Evolutionary conservation across 768 basidiomycete species (phyloP), one percentile per base, ranked within the genome.

Genomic region (Suillus variegatus): DNA sequence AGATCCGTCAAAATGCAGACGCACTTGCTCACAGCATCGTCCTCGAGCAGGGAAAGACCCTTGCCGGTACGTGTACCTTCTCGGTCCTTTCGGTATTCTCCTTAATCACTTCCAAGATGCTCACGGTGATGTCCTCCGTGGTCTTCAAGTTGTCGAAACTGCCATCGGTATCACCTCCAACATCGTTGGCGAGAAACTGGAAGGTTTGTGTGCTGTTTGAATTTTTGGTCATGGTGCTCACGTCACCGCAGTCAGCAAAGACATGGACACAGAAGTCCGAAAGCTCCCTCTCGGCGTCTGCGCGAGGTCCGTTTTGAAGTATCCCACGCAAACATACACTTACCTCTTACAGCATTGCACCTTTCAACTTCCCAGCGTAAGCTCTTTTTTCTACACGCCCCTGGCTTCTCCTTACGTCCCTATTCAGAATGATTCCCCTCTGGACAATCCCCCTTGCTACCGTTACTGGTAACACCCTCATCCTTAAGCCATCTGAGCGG

Each of bases 401-500:
- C 35, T 13, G 43, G 12, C 56, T 70, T 40, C 70, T 57, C 41
- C 52, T 55, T 18, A 64, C 28, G 58, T 61, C 38, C 12, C 52
- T 13, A 49, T 25, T 25, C 67, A 93, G 91, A 6, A 97, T 97
- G 95, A 98, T 98, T 71, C 97, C 96, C 0, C 82, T 99, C 8
- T 99, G 97, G 97, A 90, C 94, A 0, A 95, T 98, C 69, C 91
- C 91, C 52, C 88, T 95, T 86, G 92, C 95, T 20, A 82, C 88
- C 28, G 89, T 89, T 12, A 95, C 94, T 0, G 97, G 97, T 40
- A 99, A 99, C 72, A 95, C 97, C 0, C 84, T 99, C 49, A 85
- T 99, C 66, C 82, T 99, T 66, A 99, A 99, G 73, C 97, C 97
- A 22, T 95, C 93, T 2, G 97, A 99, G 75, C 89, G 97, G 32